Evolutionary conservation across 371 early-diverging fungal species (phyloP).

Genomic region (Syncephalis plumigaleata): DNA sequence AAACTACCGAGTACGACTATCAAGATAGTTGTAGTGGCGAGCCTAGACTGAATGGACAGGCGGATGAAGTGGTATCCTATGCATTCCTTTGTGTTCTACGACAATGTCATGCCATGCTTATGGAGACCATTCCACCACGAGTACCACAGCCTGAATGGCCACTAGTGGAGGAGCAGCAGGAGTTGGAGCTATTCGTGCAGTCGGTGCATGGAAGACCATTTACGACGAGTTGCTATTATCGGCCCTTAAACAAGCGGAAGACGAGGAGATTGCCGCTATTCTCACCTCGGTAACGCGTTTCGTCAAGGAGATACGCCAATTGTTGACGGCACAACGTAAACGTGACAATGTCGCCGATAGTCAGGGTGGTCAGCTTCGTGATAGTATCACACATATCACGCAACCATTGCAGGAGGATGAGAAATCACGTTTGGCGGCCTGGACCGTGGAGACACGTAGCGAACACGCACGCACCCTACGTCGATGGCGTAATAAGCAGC

Average conservation of each 20-base stretch:
- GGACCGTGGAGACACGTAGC: constrained; percentile 15
- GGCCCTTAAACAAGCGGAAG: constrained; percentile 17
- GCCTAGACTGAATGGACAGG: no score
- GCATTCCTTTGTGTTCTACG: background rate
- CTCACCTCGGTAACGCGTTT: constrained; percentile 11
- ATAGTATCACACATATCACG: constrained; percentile 2
- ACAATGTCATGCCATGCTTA: background rate
- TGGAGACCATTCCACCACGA: background rate
- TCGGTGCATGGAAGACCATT: constrained; percentile 15
- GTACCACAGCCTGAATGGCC: background rate
- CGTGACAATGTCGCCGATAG: background rate
- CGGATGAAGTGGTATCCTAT: no score
- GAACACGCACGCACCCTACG: constrained; percentile 6
- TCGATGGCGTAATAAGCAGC: constrained; percentile 16
- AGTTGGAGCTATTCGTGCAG: constrained; percentile 7
- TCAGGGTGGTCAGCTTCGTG: no score
- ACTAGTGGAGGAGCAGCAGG: background rate
- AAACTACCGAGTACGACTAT: no score
- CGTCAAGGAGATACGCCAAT: constrained; percentile 9
- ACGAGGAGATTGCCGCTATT: constrained; percentile 17
- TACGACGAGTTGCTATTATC: constrained; percentile 19
- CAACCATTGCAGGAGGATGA: constrained; percentile 8
- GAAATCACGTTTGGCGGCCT: constrained; percentile 4
- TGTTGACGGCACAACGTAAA: constrained; percentile 4
- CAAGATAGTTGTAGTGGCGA: no score